Percentiles rank a stretch among this genome's conserved stretches.
Evolutionary conservation across 331 rosid species (phyloP).

Genomic region (Acacia concinna): DNA sequence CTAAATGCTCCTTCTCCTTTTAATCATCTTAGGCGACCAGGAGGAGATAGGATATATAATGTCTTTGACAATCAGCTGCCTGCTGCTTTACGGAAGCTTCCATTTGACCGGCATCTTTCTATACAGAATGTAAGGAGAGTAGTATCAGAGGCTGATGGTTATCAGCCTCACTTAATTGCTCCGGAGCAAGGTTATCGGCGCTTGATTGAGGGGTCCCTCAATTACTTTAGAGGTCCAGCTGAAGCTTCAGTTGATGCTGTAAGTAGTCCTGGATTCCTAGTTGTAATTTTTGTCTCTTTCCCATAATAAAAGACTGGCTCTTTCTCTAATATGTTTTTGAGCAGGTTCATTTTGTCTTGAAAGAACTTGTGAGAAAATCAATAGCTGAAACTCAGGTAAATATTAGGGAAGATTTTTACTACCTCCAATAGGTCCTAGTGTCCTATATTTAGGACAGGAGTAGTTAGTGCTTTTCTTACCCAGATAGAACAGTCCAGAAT

Average conservation of each 20-base stretch:
- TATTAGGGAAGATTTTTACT: neutral
- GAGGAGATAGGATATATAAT: slow-evolving; percentile 91
- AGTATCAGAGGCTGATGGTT: slow-evolving; percentile 96
- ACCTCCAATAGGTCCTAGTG: too few species aligned
- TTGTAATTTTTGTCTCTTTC: neutral
- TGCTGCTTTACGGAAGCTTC: slow-evolving; percentile 96
- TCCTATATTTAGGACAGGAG: too few species aligned
- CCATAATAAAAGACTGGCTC: neutral
- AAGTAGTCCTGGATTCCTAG: slow-evolving; percentile 27
- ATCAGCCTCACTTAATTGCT: slow-evolving; percentile 98
- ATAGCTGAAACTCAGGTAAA: slow-evolving; percentile 89
- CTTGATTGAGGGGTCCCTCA: slow-evolving; percentile 75
- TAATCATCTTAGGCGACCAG: slow-evolving; percentile 63
- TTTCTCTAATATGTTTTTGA: neutral
- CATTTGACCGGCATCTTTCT: slow-evolving; percentile 90
- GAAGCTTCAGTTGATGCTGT: slow-evolving; percentile 99
- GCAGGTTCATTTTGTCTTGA: slow-evolving; percentile 87
- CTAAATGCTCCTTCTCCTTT: neutral
- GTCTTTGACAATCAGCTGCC: slow-evolving; percentile 98
- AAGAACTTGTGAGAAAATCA: slow-evolving; percentile 95
- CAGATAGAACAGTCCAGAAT: neutral
- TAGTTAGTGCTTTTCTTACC: neutral
- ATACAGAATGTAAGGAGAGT: slow-evolving; percentile 83
- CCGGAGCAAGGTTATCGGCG: slow-evolving; percentile 99
- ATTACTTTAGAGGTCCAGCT: slow-evolving; percentile 89